Evolutionary conservation across 148 eudicot species (phyloP).

Genomic region (Fagopyrum tataricum): DNA sequence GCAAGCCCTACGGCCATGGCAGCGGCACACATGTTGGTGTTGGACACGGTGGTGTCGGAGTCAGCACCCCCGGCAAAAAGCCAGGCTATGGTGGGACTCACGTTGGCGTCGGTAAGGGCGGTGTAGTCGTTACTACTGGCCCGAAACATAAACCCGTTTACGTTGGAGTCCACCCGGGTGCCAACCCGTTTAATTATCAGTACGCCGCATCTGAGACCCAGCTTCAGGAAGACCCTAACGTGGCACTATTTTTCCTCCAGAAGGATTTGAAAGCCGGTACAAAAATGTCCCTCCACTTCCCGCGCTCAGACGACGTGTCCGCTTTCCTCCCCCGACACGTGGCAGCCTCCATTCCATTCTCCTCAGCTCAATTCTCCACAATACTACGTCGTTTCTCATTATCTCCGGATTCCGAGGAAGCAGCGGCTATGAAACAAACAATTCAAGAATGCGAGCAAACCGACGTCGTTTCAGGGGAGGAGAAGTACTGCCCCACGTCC

Average conservation of each 20-base stretch:
- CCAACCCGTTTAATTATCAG: conserved; percentile 27
- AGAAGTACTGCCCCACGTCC: conserved; percentile 62
- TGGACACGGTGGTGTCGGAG: conserved; percentile 25
- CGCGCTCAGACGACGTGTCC: conserved; percentile 21
- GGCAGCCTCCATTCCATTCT: conserved; percentile 52
- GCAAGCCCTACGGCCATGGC: neutral
- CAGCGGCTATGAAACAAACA: conserved; percentile 35
- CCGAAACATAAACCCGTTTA: conserved; percentile 28
- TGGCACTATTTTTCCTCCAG: conserved; percentile 48
- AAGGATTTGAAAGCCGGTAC: conserved; percentile 36
- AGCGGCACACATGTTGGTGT: conserved; percentile 26
- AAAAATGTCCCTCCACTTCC: conserved; percentile 43
- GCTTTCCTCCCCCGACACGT: conserved; percentile 39
- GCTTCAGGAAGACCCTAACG: conserved; percentile 45
- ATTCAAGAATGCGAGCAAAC: conserved; percentile 42
- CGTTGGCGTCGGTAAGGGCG: conserved; percentile 43
- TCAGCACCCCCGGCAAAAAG: conserved; percentile 17
- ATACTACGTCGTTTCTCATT: conserved; percentile 35
- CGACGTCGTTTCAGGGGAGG: conserved; percentile 31
- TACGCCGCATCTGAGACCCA: conserved; percentile 51
- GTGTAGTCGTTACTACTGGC: conserved; percentile 25
- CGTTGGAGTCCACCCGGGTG: conserved; percentile 24
- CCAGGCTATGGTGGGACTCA: conserved; percentile 28
- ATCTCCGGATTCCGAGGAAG: conserved; percentile 34
- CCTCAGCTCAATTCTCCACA: conserved; percentile 30